Base-by-base conservation (phyloP, 2,329 filamentous ascomycete species). In the Aschersonia sp. region DNA sequence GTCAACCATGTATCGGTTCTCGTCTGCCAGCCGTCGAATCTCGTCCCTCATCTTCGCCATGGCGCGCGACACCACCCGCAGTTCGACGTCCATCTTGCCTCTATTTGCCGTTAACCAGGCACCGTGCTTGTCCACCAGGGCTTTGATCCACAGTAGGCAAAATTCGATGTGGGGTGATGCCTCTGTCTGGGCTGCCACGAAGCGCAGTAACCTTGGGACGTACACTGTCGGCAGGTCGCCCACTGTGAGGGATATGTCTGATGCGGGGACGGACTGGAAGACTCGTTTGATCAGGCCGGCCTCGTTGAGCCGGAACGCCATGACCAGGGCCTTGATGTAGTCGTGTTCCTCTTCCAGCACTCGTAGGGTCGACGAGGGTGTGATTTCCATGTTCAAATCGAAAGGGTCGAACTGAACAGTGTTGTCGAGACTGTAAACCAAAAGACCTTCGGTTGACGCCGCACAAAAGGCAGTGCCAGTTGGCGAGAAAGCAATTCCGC, bases 271-370 rank as follows among this genome's bases (percentile, higher is more conserved):
- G 2, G 79, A 77, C 65, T 94, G 84, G 67, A 95, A 97, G 20
- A 96, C 86, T 47, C 81, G 80, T 56, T 85, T 84, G 52, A 96
- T 80, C 44, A 98, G 73, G 29, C 81, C 78, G 4, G 80, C 75
- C 63, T 94, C 87, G 66, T 95, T 96, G 50, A 98, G 80, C 5
- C 94, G 84, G 74, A 98, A 98, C 1, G 89, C 85, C 92, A 98
- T 98, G 53, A 96, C 82, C 5, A 98, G 71, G 1, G 92, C 91
- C 66, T 92, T 94, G 53, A 97, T 77, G 64, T 86, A 94, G 60
- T 95, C 86, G 52, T 77, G 77, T 48, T 89, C 80, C 42, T 65
- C 69, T 49, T 83, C 73, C 32, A 85, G 69, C 7, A 83, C 77
- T 4, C 75, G 68, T 1, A 97, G 73, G 0, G 89, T 92, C 2